Percentiles rank a stretch among this genome's conserved stretches.
Conservation (phyloP, 1,284 basidiomycete species). For the Coriolopsis trogii region DNA sequence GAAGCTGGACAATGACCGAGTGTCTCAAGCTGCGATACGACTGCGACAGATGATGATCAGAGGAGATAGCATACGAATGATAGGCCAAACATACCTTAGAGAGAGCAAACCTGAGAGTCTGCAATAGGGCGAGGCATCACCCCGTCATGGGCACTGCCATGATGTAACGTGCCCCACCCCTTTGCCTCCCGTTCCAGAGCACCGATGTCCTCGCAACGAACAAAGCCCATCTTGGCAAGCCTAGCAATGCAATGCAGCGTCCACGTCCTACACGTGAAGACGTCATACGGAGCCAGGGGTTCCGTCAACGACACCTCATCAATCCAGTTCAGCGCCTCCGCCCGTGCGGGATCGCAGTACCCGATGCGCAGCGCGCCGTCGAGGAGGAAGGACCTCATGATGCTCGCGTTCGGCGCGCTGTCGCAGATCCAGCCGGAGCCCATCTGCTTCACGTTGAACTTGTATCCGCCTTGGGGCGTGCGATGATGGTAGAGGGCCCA, state of each 20-base stretch:
- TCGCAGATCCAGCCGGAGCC: conserved; percentile 1
- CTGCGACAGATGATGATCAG: too few species aligned
- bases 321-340: conserved; percentile 1
- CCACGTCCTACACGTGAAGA: conserved; percentile 4
- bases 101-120: background rate
- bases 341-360: background rate
- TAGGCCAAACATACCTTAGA: background rate
- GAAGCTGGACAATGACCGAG: too few species aligned
- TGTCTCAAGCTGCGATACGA: too few species aligned
- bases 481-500: conserved; percentile 8
- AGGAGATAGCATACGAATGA: background rate
- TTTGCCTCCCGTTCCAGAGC: conserved; percentile 3
- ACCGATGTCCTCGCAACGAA: background rate
- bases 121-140: conserved; percentile 1
- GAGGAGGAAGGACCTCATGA: conserved; percentile 5
- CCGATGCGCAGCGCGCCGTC: conserved; percentile 4
- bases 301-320: background rate
- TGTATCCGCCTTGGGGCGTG: background rate
- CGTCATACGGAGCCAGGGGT: background rate
- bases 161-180: background rate
- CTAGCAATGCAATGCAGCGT: conserved; percentile 1
- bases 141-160: conserved; percentile 1
- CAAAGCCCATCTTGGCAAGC: background rate
- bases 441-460: conserved; percentile 8
- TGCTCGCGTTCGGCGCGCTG: conserved; percentile 1